A percentile compares a stretch with the other conserved stretches of the same genome.
Evolutionary conservation across 2,329 filamentous ascomycete species (phyloP).

Genomic region (Amauroascus verrucosus): DNA sequence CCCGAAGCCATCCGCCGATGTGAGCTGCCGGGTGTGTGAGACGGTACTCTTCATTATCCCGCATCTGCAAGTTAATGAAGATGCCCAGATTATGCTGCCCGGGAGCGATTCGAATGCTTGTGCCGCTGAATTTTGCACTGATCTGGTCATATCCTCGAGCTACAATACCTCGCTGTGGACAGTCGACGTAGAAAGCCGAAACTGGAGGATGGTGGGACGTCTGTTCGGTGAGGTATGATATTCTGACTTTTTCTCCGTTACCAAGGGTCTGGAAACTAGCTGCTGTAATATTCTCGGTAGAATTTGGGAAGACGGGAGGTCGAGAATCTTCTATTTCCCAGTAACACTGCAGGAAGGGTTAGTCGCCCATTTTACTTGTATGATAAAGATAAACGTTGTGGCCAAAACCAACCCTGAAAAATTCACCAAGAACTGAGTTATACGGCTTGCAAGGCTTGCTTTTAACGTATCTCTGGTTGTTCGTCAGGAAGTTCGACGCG

Average conservation of each 20-base stretch:
- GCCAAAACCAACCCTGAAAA: slow-evolving; percentile 66
- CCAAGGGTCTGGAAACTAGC: slow-evolving; percentile 7
- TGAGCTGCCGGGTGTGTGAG: slow-evolving; percentile 91
- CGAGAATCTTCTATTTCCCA: slow-evolving; percentile 83
- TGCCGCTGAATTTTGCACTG: slow-evolving; percentile 94
- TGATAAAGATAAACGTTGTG: not conserved
- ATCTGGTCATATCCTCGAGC: slow-evolving; percentile 92
- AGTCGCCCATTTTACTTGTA: slow-evolving; percentile 10
- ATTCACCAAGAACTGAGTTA: slow-evolving; percentile 93
- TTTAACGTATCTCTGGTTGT: slow-evolving; percentile 77
- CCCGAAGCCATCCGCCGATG: slow-evolving; percentile 75
- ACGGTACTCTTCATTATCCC: slow-evolving; percentile 83
- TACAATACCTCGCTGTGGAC: slow-evolving; percentile 77
- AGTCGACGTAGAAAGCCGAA: slow-evolving; percentile 88
- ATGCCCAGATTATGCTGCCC: slow-evolving; percentile 93
- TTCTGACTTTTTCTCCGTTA: slow-evolving; percentile 50
- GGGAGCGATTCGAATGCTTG: slow-evolving; percentile 79
- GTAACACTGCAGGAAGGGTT: slow-evolving; percentile 55
- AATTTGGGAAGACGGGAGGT: slow-evolving; percentile 46
- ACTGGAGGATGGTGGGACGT: slow-evolving; percentile 96
- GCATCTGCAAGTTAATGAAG: slow-evolving; percentile 73
- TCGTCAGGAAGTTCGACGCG: not conserved
- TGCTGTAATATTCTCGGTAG: slow-evolving; percentile 16
- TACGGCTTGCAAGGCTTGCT: slow-evolving; percentile 98
- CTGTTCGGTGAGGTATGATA: slow-evolving; percentile 94